phyloP scores from a whole-genome alignment of 1,284 basidiomycete species.

The Irpex sp. region DNA sequence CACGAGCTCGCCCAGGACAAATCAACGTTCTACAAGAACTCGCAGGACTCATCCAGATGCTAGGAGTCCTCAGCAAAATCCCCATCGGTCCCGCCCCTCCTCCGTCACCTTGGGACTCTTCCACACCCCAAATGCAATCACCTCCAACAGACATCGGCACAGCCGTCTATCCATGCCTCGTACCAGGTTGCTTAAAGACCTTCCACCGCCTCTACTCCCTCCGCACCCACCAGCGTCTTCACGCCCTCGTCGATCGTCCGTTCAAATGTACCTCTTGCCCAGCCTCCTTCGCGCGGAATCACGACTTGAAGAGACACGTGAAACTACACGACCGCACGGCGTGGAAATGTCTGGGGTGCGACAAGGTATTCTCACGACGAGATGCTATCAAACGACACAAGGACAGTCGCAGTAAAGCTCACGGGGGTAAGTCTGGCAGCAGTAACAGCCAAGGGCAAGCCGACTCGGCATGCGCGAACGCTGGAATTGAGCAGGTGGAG shows the following conservation, averaged over 20 bases:
- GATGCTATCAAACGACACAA: conserved; percentile 77
- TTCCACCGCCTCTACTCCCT: conserved; percentile 66
- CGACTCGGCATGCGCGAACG: conserved; percentile 41
- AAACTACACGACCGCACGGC: conserved; percentile 65
- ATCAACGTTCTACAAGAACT: conserved; percentile 61
- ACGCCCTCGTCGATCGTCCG: conserved; percentile 55
- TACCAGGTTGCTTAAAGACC: conserved; percentile 56
- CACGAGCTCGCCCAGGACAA: conserved; percentile 48
- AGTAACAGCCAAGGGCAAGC: conserved; percentile 26
- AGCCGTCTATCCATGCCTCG: conserved; percentile 71
- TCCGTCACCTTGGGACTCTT: conserved; percentile 27
- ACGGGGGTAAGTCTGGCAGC: conserved; percentile 31
- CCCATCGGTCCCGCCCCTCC: conserved; percentile 52
- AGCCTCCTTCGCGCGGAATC: conserved; percentile 70
- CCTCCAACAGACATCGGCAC: conserved; percentile 52
- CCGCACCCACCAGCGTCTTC: conserved; percentile 62
- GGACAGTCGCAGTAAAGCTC: conserved; percentile 43
- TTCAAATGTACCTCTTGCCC: conserved; percentile 60
- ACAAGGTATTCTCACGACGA: conserved; percentile 66
- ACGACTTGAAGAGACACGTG: conserved; percentile 71
- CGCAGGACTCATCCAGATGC: conserved; percentile 69
- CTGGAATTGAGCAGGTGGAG: conserved; percentile 58
- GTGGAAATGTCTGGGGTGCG: conserved; percentile 68
- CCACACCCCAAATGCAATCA: conserved; percentile 12
- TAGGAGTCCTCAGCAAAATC: conserved; percentile 71